Base-by-base conservation (phyloP, 371 early-diverging fungal species). In the Saksenaea oblongispora region DNA sequence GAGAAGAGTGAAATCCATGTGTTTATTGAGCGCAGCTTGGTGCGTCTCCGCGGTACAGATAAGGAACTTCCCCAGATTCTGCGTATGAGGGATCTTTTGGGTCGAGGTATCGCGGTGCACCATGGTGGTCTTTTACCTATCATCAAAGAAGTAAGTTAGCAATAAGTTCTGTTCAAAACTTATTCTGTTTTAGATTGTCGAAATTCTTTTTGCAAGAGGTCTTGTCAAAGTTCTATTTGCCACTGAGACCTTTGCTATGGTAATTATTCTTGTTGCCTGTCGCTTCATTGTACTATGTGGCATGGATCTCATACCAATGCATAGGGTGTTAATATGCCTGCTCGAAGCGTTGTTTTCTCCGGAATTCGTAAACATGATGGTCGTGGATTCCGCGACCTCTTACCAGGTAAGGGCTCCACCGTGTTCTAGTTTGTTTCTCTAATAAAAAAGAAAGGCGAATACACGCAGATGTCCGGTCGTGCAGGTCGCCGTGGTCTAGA, bases 381-480 rank as follows among this genome's bases (percentile, higher is more conserved):
- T 26, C 87, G 80, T 53, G 79, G 75, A 22, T 94, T 95, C 80
- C 81, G 97, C 11, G 88, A 95, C 60, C 83, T 98, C 35, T 65
- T 93, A 36, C 94, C 97, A 15, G 94, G 82, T 78, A 67, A 58
- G 36, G 4, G 11, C 5, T 26, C 39, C 13, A 41, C 27, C 5
- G 10, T 10, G 15, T 24, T 10, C 15, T n/a, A 24, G 9, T 47
- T n/a, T 1, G 10, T 47, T 10, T 18, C 22, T 47, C 10, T 3
- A 22, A 17, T 2, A 24, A 47, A 22, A 3, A 47, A 3, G 36
- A n/a, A 44, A 86, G 93, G 96, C 61, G 99, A 99, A 73, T 99
- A 98, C 75, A 99, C 96, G 1, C 99, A 99, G 85, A 99, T 99
- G 99, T 93, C 95, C 15, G 99, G 99, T 0, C 88, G 99, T 59